Conservation (phyloP, 768 basidiomycete species). For the Nidularia pulvinata region DNA sequence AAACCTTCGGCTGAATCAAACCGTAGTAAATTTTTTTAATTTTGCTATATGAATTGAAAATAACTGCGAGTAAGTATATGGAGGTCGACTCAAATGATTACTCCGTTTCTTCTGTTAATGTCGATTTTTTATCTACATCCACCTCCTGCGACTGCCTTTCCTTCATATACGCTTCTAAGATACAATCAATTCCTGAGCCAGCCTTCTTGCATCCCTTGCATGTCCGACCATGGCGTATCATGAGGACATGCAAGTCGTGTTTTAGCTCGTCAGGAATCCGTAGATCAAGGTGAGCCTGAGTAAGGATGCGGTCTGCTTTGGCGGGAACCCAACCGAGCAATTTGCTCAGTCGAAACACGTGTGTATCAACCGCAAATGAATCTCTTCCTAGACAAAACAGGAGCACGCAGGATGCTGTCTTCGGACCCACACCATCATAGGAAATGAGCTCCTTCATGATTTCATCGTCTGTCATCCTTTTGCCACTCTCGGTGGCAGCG, state of each 20-base stretch:
- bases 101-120: too few relatives aligned
- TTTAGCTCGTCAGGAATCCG: slow-evolving; percentile 51
- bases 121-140: not conserved
- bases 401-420: slow-evolving; percentile 63
- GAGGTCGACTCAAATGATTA: too few relatives aligned
- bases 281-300: slow-evolving; percentile 59
- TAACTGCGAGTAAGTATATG: too few relatives aligned
- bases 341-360: slow-evolving; percentile 54
- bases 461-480: slow-evolving; percentile 37
- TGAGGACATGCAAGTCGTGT: slow-evolving; percentile 55
- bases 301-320: slow-evolving; percentile 43
- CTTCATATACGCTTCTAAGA: slow-evolving; percentile 27
- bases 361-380: slow-evolving; percentile 66
- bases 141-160: slow-evolving; percentile 2
- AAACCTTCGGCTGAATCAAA: too few relatives aligned
- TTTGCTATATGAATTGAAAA: too few relatives aligned
- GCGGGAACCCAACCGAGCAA: slow-evolving; percentile 50
- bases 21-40: too few relatives aligned
- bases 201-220: slow-evolving; percentile 53
- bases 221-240: slow-evolving; percentile 54
- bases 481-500: slow-evolving; percentile 15
- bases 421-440: slow-evolving; percentile 59
- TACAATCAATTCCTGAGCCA: slow-evolving; percentile 17
- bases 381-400: slow-evolving; percentile 61
- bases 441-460: slow-evolving; percentile 58